phyloP scores from a whole-genome alignment of 176 grass and related monocot genomes.

The Lolium multiflorum region DNA sequence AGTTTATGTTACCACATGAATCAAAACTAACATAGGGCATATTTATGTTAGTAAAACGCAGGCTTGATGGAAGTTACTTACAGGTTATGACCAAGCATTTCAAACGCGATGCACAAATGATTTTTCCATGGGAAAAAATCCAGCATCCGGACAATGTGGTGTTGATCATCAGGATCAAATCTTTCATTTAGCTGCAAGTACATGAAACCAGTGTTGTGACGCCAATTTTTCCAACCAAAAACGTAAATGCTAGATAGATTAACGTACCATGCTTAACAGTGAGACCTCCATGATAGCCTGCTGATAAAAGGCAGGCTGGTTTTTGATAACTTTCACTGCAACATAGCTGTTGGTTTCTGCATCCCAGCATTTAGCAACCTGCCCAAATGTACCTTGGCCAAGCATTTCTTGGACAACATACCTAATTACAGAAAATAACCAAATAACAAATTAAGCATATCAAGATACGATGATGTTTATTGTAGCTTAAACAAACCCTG shows the following conservation, averaged over 20 bases:
- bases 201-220: conserved; percentile 35
- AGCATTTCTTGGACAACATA: conserved; percentile 95
- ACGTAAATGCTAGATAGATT: conserved; percentile 16
- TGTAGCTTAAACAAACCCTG: conserved; percentile 8
- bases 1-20: conserved; percentile 34
- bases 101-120: conserved; percentile 98
- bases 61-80: conserved; percentile 53
- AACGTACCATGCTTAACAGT: conserved; percentile 79
- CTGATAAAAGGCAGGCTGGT: conserved; percentile 94
- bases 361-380: conserved; percentile 97
- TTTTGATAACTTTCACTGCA: conserved; percentile 99
- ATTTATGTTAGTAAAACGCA: conserved; percentile 30
- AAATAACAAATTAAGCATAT: conserved; percentile 23
- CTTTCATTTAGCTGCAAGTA: conserved; percentile 83
- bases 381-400: conserved; percentile 98
- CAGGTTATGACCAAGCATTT: conserved; percentile 98
- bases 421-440: conserved; percentile 50
- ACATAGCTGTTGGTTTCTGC: conserved; percentile 71
- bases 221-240: not conserved
- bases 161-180: conserved; percentile 93
- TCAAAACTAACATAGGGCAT: not conserved
- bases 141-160: conserved; percentile 95
- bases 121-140: conserved; percentile 89
- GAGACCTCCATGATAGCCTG: conserved; percentile 91
- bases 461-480: not conserved